Evolutionary conservation across 495 filamentous ascomycete species (phyloP), one percentile per base, ranked within the genome.

Genomic region (Annulohypoxylon maeteangense): DNA sequence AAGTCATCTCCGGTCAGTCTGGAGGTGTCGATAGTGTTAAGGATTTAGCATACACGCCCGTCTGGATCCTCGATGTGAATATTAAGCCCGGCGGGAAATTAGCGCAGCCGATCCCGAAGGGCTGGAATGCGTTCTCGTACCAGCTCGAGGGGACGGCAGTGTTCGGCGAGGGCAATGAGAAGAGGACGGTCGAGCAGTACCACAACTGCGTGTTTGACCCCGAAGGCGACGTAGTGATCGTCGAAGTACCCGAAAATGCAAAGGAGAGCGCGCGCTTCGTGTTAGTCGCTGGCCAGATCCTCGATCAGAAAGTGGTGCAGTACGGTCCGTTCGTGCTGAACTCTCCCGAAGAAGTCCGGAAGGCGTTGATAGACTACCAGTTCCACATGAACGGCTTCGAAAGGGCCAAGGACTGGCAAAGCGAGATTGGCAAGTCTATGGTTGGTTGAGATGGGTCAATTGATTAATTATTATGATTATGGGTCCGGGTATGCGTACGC

Each of bases 251-350:
- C 14, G 88, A 87, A 36, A 87, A 83, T 65, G 93, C 91, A 3
- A 88, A 89, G 68, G 82, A 87, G 65, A 86, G 87, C 55, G 84
- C 86, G 1, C 84, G 90, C 32, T 92, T 97, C 75, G 86, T 98
- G 4, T 82, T 98, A 40, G 84, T 97, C 36, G 92, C 94, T 0
- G 95, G 95, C 1, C 87, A 93, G 74, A 92, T 94, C 14, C 85
- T 98, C 12, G 90, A 98, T 76, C 95, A 99, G 80, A 90, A 92
- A 58, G 90, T 99, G 20, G 92, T 98, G 25, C 95, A 99, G 86
- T 97, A 99, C 78, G 95, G 95, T 0, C 95, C 95, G 1, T 99
- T 99, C 78, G 95, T 99, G 12, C 75, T 97, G 66, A 97, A 85
- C 36, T 87, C 86, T 10, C 85, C 93, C 74, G 93, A 97, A 72